A percentile compares a stretch with the other conserved stretches of the same genome.
phyloP scores from a whole-genome alignment of 2,329 filamentous ascomycete genomes.

The Botrytis byssoidea region DNA sequence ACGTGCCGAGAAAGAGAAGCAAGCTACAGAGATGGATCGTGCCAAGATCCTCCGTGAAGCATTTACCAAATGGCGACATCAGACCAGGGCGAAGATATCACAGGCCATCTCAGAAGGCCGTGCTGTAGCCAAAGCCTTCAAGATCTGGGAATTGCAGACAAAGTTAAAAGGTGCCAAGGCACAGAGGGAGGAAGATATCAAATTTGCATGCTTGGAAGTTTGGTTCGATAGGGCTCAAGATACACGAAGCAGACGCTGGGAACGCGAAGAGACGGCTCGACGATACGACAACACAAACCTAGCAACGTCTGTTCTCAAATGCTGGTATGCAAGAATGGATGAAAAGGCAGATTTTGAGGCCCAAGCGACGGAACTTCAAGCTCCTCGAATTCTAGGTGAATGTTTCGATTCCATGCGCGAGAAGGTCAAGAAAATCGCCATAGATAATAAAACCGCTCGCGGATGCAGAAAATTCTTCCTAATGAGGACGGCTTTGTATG shows the following conservation, averaged over 20 bases:
- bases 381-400: conserved; percentile 28
- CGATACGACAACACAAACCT: conserved; percentile 30
- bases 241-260: conserved; percentile 30
- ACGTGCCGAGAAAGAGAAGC: conserved; percentile 44
- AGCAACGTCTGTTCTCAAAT: conserved; percentile 28
- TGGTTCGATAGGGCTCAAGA: conserved; percentile 43
- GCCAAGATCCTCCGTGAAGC: conserved; percentile 54
- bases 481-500: conserved; percentile 33
- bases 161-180: conserved; percentile 39
- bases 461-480: conserved; percentile 38
- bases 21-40: conserved; percentile 51
- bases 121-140: conserved; percentile 54
- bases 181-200: conserved; percentile 43
- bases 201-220: conserved; percentile 41
- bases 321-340: conserved; percentile 32
- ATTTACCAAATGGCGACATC: conserved; percentile 62
- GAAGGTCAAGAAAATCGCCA: conserved; percentile 28
- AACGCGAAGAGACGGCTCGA: conserved; percentile 32
- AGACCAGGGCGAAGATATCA: conserved; percentile 53
- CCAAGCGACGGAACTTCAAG: conserved; percentile 28
- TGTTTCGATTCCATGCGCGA: conserved; percentile 30
- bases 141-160: conserved; percentile 59
- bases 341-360: conserved; percentile 28
- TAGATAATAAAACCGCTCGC: conserved; percentile 31
- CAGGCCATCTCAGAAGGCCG: conserved; percentile 54